Base-by-base conservation (phyloP, 2,329 filamentous ascomycete genomes). In the Fusarium vanettenii region DNA sequence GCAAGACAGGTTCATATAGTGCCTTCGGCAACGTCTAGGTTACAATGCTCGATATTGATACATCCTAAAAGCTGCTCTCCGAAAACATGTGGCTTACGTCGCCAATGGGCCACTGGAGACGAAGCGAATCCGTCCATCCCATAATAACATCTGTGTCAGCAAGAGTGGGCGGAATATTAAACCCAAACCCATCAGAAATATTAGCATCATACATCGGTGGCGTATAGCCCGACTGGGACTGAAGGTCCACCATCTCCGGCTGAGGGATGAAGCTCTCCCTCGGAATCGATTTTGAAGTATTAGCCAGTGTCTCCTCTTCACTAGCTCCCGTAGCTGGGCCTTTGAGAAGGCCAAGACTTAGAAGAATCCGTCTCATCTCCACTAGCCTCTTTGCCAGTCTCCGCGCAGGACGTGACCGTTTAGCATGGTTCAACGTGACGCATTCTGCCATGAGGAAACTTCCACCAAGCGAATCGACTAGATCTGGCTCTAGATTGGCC, bases 41-140 rank as follows among this genome's bases (percentile, higher is more conserved):
- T 11, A 18, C 25, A 48, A 50, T 16, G 14, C 16, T 50, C 25
- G 25, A 50, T 50, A 27, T n/a, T 50, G 22, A 50, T 50, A 27
- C 45, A 27, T 50, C 14, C 62, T 73, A 64, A 60, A 72, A 72
- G 1, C 67, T 75, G 18, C 45, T 67, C 45, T 73, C 71, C 3
- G 71, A 67, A 48, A 73, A 73, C 71, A 73, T 74, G 35, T 73
- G 70, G 14, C 71, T 74, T 5, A 74, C 71, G 25, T 73, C 71
- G 1, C 71, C 71, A 11, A 73, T 62, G 3, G 71, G 71, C 71
- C 71, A 73, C 22, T 73, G 71, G 5, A 73, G 39, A 1, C 67
- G 43, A 11, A 74, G 25, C 8, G 71, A 67, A 33, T 73, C 71
- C n/a, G 70, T 60, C 71, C 71, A 73, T 2, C 56, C 67, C 29